Evolutionary conservation across 2,329 filamentous ascomycete genomes (phyloP).

Genomic region (Neofusicoccum ribis): DNA sequence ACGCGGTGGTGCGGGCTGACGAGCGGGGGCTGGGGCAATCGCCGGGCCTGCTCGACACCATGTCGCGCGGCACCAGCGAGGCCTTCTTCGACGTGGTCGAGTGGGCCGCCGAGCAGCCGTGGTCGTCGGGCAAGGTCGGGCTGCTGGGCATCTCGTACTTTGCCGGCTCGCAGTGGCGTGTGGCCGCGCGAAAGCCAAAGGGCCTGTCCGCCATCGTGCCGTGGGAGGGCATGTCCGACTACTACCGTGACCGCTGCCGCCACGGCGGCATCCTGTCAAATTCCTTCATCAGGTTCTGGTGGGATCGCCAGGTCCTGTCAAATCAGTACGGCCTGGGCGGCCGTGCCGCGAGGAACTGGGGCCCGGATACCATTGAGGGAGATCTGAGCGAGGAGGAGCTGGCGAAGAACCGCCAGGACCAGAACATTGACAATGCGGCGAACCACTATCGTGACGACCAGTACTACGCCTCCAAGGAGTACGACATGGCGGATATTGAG

Average conservation of each 20-base stretch:
- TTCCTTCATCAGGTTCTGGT: constrained; percentile 57
- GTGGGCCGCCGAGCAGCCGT: constrained; percentile 53
- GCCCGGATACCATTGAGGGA: constrained; percentile 59
- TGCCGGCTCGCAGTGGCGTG: constrained; percentile 56
- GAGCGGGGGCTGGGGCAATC: constrained; percentile 55
- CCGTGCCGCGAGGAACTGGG: constrained; percentile 54
- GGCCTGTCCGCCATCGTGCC: constrained; percentile 54
- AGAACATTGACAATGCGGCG: constrained; percentile 37
- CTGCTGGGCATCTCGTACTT: constrained; percentile 55
- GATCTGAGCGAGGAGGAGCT: constrained; percentile 56
- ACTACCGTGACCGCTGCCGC: constrained; percentile 49
- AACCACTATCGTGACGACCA: constrained; percentile 62
- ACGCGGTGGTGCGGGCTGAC: constrained; percentile 47
- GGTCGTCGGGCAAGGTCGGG: constrained; percentile 54
- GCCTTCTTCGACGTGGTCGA: constrained; percentile 55
- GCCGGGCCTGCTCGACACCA: constrained; percentile 54
- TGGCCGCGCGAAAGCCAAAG: constrained; percentile 53
- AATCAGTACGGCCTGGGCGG: constrained; percentile 68
- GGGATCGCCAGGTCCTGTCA: constrained; percentile 64
- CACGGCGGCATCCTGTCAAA: constrained; percentile 42
- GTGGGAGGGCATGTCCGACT: constrained; percentile 59
- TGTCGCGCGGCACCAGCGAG: constrained; percentile 54
- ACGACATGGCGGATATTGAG: constrained; percentile 63
- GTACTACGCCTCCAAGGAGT: constrained; percentile 67
- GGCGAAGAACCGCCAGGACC: constrained; percentile 46